Percentiles rank a stretch among this genome's conserved stretches.
Evolutionary conservation across 2,329 filamentous ascomycete species (phyloP).

Genomic region (Metarhizium humberi): DNA sequence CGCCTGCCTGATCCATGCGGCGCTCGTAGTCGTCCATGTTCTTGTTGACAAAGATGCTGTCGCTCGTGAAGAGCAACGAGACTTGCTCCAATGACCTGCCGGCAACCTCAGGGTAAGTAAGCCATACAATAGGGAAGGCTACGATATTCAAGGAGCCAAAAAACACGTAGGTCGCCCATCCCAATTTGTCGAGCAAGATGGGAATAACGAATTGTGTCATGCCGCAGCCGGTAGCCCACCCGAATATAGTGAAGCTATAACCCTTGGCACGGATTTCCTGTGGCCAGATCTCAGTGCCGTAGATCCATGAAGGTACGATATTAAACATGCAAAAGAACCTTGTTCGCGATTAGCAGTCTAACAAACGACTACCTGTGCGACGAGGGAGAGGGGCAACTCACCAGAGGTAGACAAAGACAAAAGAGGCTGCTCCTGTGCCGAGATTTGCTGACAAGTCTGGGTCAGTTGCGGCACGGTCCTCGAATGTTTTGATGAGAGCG

Average conservation of each 20-base stretch:
- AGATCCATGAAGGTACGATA: constrained; percentile 23
- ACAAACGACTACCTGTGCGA: not conserved
- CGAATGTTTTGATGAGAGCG: constrained; percentile 20
- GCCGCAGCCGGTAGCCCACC: constrained; percentile 49
- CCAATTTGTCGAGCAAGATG: constrained; percentile 39
- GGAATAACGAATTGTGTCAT: constrained; percentile 42
- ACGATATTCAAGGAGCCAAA: constrained; percentile 41
- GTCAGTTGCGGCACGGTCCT: constrained; percentile 8
- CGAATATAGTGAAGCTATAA: constrained; percentile 48
- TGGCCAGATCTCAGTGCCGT: constrained; percentile 45
- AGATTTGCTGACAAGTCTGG: constrained; percentile 8
- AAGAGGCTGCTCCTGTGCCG: constrained; percentile 14
- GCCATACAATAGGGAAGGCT: constrained; percentile 39
- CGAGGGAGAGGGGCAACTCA: constrained; percentile 3
- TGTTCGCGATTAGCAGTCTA: not conserved
- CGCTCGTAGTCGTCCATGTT: constrained; percentile 29
- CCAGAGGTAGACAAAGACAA: constrained; percentile 17
- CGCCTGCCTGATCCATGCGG: constrained; percentile 12
- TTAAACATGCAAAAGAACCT: constrained; percentile 25
- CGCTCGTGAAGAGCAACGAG: constrained; percentile 37
- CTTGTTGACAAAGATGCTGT: constrained; percentile 33
- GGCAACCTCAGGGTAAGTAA: constrained; percentile 20
- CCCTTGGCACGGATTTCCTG: constrained; percentile 46
- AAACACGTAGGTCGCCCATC: constrained; percentile 40
- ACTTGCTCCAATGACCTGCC: constrained; percentile 18